Percentiles rank a stretch among this genome's conserved stretches.
Conservation (phyloP, 805 yeast genomes). For the Yamadazyma sp. region DNA sequence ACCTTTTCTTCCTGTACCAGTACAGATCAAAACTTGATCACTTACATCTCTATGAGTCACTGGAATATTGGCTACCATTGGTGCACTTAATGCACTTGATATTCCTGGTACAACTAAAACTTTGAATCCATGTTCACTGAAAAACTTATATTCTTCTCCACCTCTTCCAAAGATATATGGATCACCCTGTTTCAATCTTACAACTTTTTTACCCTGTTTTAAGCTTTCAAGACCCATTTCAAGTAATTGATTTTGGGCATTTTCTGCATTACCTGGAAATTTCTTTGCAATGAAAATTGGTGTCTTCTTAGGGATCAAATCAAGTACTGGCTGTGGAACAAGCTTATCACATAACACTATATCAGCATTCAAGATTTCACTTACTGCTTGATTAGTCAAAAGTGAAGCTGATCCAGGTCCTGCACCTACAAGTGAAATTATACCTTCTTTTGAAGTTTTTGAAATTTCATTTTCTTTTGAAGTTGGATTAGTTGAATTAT, state of each 20-base stretch:
- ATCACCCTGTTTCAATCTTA: slow-evolving; percentile 92
- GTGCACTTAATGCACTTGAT: slow-evolving; percentile 86
- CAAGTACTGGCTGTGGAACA: slow-evolving; percentile 85
- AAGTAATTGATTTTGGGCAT: slow-evolving; percentile 83
- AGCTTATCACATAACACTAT: slow-evolving; percentile 84
- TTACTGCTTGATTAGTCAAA: slow-evolving; percentile 80
- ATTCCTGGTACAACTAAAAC: slow-evolving; percentile 85
- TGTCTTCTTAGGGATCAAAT: slow-evolving; percentile 72
- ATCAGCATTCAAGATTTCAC: slow-evolving; percentile 80
- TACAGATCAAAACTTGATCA: slow-evolving; percentile 88
- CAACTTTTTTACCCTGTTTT: slow-evolving; percentile 68
- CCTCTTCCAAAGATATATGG: slow-evolving; percentile 97
- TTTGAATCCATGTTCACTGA: slow-evolving; percentile 60
- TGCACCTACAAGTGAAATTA: slow-evolving; percentile 82
- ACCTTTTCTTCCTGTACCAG: slow-evolving; percentile 92
- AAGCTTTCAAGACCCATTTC: slow-evolving; percentile 68
- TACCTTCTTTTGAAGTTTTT: slow-evolving; percentile 33
- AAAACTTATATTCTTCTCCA: slow-evolving; percentile 82
- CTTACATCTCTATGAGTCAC: slow-evolving; percentile 91
- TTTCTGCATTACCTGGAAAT: slow-evolving; percentile 95
- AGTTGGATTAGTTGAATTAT: neutral
- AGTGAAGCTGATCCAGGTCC: slow-evolving; percentile 90
- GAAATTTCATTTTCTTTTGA: neutral
- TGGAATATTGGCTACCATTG: slow-evolving; percentile 77
- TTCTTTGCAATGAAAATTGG: slow-evolving; percentile 84